Percentiles rank a stretch among this genome's conserved stretches.
phyloP scores from a whole-genome alignment of 805 yeast species.

The Pichia pseudocactophila region DNA sequence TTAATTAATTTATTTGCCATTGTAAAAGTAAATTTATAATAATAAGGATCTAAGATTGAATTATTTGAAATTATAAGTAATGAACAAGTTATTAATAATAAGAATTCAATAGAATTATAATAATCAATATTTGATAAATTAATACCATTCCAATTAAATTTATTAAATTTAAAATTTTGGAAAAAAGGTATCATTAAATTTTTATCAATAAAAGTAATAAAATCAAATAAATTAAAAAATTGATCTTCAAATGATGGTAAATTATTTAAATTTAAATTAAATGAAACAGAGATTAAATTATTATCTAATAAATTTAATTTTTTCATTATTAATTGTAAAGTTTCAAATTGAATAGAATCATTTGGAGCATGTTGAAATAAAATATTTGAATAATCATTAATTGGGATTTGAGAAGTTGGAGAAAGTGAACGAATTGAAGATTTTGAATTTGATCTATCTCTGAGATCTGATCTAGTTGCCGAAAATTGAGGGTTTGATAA shows the following conservation, averaged over 20 bases:
- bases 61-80: slow-evolving; percentile 31
- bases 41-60: slow-evolving; percentile 26
- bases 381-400: neutral
- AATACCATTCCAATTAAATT: slow-evolving; percentile 16
- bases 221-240: neutral
- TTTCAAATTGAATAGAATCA: slow-evolving; percentile 3
- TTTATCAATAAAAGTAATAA: slow-evolving; percentile 5
- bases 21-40: slow-evolving; percentile 43
- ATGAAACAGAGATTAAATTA: neutral
- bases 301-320: slow-evolving; percentile 5
- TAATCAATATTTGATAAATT: slow-evolving; percentile 15
- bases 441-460: too few species aligned
- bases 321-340: slow-evolving; percentile 1
- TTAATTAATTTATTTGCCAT: slow-evolving; percentile 36
- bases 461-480: too few species aligned
- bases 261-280: neutral
- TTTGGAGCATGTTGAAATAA: neutral
- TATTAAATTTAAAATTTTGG: slow-evolving; percentile 17
- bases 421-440: too few species aligned
- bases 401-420: neutral
- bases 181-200: slow-evolving; percentile 15
- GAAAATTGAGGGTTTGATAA: too few species aligned
- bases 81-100: slow-evolving; percentile 47
- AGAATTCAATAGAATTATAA: slow-evolving; percentile 34
- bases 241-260: neutral